Conservation (phyloP, 78 protist genomes). For the Dictyostelium purpureum region DNA sequence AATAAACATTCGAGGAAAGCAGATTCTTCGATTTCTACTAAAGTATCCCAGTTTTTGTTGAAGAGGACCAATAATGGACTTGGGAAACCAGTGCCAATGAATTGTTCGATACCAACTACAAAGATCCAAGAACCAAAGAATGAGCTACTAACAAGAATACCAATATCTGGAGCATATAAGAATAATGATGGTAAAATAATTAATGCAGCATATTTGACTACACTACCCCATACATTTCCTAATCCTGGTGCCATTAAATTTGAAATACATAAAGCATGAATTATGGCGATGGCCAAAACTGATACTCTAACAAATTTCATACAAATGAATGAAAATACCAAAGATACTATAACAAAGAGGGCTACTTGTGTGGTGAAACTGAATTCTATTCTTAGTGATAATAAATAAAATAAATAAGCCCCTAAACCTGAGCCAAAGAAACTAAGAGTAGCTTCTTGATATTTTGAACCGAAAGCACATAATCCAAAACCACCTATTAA, state of each 20-base stretch:
- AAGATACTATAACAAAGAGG: neutral
- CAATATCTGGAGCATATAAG: conserved; percentile 5
- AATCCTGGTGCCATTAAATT: conserved; percentile 11
- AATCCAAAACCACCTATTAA: neutral
- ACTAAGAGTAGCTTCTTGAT: conserved; percentile 1
- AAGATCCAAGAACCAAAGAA: conserved; percentile 59
- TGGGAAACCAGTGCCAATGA: conserved; percentile 55
- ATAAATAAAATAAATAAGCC: neutral
- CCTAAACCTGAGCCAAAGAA: conserved; percentile 31
- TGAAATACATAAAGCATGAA: neutral
- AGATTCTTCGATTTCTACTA: neutral
- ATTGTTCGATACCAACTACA: conserved; percentile 26
- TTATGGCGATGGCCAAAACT: neutral
- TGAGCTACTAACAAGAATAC: neutral
- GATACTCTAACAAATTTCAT: neutral
- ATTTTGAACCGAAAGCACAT: conserved; percentile 3
- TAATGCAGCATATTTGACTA: neutral
- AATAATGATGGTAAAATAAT: conserved; percentile 9
- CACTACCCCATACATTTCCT: neutral
- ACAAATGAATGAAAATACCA: conserved; percentile 5
- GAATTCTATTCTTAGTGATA: neutral
- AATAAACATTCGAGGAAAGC: conserved; percentile 21
- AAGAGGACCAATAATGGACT: conserved; percentile 1
- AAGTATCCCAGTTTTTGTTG: neutral
- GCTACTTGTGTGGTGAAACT: neutral